Conservation (phyloP, 2,329 filamentous ascomycete genomes). For the Tolypocladium tundrense region DNA sequence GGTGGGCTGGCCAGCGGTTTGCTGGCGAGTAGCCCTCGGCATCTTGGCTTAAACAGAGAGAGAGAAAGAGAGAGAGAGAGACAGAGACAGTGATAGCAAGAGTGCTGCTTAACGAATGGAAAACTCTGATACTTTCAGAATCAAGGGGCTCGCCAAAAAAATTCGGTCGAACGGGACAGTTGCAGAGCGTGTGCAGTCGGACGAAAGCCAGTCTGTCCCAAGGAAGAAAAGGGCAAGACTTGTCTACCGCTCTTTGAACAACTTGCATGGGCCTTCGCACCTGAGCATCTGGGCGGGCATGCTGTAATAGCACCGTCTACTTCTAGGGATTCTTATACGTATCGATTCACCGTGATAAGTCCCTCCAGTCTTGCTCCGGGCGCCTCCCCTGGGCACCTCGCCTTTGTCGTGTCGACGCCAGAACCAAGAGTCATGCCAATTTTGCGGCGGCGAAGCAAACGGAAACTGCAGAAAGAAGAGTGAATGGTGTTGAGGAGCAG, state of each 20-base stretch:
- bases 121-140: not conserved
- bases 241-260: not conserved
- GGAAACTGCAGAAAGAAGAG: too few relatives aligned
- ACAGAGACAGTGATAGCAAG: not conserved
- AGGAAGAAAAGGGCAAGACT: not conserved
- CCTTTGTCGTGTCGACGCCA: not conserved
- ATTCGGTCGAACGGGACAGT: not conserved
- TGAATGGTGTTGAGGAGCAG: not conserved
- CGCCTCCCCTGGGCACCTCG: not conserved
- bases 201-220: not conserved
- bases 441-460: not conserved
- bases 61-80: not conserved
- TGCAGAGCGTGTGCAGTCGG: not conserved
- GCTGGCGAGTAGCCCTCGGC: not conserved
- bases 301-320: not conserved
- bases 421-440: too few relatives aligned
- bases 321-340: not conserved
- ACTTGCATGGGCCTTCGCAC: not conserved
- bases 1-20: not conserved
- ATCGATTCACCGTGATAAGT: not conserved
- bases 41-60: not conserved
- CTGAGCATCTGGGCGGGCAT: not conserved
- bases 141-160: not conserved
- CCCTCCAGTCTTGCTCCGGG: not conserved
- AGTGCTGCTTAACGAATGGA: not conserved